phyloP scores from a whole-genome alignment of 108 stramenopile genomes.

The Mediolabrus comicus region DNA sequence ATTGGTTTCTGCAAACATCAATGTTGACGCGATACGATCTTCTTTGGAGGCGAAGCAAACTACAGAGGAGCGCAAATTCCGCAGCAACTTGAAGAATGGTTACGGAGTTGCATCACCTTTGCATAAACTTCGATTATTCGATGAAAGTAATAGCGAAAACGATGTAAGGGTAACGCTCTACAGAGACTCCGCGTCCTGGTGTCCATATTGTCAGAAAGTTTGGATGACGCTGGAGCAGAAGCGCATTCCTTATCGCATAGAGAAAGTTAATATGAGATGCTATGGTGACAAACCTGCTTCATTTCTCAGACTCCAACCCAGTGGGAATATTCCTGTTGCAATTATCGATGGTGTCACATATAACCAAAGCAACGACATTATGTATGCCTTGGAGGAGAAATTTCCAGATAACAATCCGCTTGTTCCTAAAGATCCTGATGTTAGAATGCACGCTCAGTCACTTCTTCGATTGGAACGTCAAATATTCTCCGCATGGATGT shows the following conservation, averaged over 20 bases:
- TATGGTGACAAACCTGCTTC: conserved; percentile 79
- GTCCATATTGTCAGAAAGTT: conserved; percentile 92
- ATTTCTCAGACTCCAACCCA: conserved; percentile 71
- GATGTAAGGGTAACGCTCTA: conserved; percentile 85
- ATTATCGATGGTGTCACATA: conserved; percentile 74
- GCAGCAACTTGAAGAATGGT: conserved; percentile 58
- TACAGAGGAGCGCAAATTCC: conserved; percentile 63
- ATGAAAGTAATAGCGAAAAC: conserved; percentile 67
- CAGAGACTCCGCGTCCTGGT: conserved; percentile 82
- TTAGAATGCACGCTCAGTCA: conserved; percentile 48
- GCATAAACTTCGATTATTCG: conserved; percentile 78
- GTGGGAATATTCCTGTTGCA: conserved; percentile 81
- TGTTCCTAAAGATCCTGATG: conserved; percentile 32
- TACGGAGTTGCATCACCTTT: conserved; percentile 70
- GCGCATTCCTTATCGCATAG: conserved; percentile 83
- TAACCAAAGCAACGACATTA: conserved; percentile 82
- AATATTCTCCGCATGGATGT: conserved; percentile 87
- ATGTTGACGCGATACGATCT: conserved; percentile 55
- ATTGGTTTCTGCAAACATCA: background rate
- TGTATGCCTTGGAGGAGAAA: conserved; percentile 64
- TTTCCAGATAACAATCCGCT: conserved; percentile 55
- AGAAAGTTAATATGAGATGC: conserved; percentile 92
- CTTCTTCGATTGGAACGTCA: conserved; percentile 80
- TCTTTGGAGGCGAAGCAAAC: conserved; percentile 52
- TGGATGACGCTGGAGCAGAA: conserved; percentile 85